Conservation (phyloP, 805 yeast species). For the Babjeviella inositovora region DNA sequence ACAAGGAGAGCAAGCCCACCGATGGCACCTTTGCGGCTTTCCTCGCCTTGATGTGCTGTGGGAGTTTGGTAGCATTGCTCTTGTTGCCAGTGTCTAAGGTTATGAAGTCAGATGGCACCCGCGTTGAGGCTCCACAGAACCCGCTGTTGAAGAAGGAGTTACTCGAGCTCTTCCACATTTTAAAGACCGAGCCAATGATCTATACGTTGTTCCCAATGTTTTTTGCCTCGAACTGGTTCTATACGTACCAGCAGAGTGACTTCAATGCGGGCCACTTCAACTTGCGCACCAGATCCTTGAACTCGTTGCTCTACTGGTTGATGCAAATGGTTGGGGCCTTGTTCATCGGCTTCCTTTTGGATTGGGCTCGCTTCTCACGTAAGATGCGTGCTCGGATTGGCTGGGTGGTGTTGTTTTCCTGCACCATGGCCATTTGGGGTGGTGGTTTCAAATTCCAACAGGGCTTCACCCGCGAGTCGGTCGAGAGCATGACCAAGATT, state of each 20-base stretch:
- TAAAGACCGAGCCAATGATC: slow-evolving; percentile 24
- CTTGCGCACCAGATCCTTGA: slow-evolving; percentile 43
- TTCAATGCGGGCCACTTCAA: slow-evolving; percentile 38
- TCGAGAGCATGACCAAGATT: slow-evolving; percentile 10
- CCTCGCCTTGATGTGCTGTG: slow-evolving; percentile 30
- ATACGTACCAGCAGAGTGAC: slow-evolving; percentile 48
- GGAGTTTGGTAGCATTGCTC: slow-evolving; percentile 23
- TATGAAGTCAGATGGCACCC: slow-evolving; percentile 29
- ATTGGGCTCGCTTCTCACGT: slow-evolving; percentile 21
- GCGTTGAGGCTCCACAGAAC: slow-evolving; percentile 23
- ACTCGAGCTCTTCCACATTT: slow-evolving; percentile 16
- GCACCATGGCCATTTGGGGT: slow-evolving; percentile 25
- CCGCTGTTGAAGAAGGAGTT: slow-evolving; percentile 29
- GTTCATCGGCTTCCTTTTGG: slow-evolving; percentile 29
- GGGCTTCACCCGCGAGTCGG: slow-evolving; percentile 19
- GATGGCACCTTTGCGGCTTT: slow-evolving; percentile 41
- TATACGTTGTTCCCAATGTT: slow-evolving; percentile 42
- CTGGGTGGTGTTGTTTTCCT: slow-evolving; percentile 18
- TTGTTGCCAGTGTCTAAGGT: slow-evolving; percentile 34
- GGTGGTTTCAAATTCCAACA: slow-evolving; percentile 36
- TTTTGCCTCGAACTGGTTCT: slow-evolving; percentile 50
- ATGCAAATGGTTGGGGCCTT: slow-evolving; percentile 44
- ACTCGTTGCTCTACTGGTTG: slow-evolving; percentile 44
- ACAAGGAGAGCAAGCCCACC: slow-evolving; percentile 14
- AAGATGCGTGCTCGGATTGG: slow-evolving; percentile 29